phyloP scores from a whole-genome alignment of 2,329 filamentous ascomycete species.

The Mycocentrospora acerina region DNA sequence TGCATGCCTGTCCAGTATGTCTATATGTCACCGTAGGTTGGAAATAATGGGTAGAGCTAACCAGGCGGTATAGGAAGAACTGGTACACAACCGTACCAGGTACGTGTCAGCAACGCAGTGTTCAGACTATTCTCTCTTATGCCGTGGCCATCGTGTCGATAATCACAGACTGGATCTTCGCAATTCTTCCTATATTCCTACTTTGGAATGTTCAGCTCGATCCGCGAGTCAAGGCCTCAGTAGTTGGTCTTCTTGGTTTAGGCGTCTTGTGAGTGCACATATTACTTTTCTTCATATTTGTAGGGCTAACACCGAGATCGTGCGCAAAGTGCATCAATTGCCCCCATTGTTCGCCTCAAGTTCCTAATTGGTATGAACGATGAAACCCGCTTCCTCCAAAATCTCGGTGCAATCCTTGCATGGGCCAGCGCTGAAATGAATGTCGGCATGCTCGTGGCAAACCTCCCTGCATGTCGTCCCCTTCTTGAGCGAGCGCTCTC shows the following conservation, averaged over 20 bases:
- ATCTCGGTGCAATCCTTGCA: constrained; percentile 10
- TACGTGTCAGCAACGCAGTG: constrained; percentile 6
- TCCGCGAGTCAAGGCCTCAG: constrained; percentile 50
- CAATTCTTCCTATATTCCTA: constrained; percentile 44
- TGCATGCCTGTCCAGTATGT: constrained; percentile 12
- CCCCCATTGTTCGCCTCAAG: constrained; percentile 15
- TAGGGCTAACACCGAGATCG: neutral
- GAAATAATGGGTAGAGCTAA: neutral
- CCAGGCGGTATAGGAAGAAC: constrained; percentile 7
- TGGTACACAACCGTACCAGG: constrained; percentile 9
- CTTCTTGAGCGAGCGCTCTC: constrained; percentile 10
- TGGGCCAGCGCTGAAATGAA: constrained; percentile 15
- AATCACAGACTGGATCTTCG: constrained; percentile 22
- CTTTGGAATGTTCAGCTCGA: constrained; percentile 58
- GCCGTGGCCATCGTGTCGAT: constrained; percentile 12
- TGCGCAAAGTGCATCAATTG: constrained; percentile 11
- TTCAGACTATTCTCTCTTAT: constrained; percentile 9
- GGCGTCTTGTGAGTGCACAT: constrained; percentile 7
- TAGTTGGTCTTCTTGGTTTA: constrained; percentile 34
- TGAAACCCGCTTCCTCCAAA: constrained; percentile 7
- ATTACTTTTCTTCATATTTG: too few relatives aligned
- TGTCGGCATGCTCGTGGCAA: constrained; percentile 15
- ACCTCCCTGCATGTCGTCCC: constrained; percentile 12
- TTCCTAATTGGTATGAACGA: constrained; percentile 14
- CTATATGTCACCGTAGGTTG: neutral